Conservation (phyloP, 106 monocot genomes). For the Ottelia alismoides region DNA sequence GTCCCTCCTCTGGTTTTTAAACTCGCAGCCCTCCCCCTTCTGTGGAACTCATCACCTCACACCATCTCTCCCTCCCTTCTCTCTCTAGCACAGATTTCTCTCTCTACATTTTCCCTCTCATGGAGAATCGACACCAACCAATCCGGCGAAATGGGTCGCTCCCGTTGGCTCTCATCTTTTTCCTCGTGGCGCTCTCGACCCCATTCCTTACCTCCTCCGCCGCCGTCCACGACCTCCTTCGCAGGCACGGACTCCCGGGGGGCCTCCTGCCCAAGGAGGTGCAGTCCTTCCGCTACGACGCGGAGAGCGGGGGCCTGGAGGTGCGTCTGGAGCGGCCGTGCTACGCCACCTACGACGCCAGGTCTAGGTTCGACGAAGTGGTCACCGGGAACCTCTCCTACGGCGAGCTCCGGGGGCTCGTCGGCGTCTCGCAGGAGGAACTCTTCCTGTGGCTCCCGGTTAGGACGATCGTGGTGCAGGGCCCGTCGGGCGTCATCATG, state of each 20-base stretch:
- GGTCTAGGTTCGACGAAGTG: slow-evolving; percentile 50
- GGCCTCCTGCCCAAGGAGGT: slow-evolving; percentile 56
- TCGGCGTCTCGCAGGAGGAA: slow-evolving; percentile 75
- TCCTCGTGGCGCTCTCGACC: neutral
- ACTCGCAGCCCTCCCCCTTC: too few species aligned
- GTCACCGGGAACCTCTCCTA: slow-evolving; percentile 71
- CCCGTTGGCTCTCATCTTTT: neutral
- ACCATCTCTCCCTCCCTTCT: neutral
- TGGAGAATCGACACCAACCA: too few species aligned
- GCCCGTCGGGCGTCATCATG: slow-evolving; percentile 56
- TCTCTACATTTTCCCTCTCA: neutral
- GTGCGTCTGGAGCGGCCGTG: slow-evolving; percentile 46
- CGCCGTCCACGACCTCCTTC: slow-evolving; percentile 53
- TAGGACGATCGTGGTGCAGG: slow-evolving; percentile 40
- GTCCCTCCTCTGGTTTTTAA: too few species aligned
- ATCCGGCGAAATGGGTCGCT: neutral
- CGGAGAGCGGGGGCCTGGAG: slow-evolving; percentile 33
- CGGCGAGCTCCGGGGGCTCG: slow-evolving; percentile 52
- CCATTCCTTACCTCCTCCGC: neutral
- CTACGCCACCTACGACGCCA: slow-evolving; percentile 49
- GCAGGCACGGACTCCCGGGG: slow-evolving; percentile 48
- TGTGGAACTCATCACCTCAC: neutral
- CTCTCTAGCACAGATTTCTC: neutral
- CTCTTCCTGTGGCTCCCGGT: slow-evolving; percentile 91
- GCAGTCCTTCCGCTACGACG: slow-evolving; percentile 36